Conservation (phyloP, 129 eudicot genomes). For the Glebionis coronaria region DNA sequence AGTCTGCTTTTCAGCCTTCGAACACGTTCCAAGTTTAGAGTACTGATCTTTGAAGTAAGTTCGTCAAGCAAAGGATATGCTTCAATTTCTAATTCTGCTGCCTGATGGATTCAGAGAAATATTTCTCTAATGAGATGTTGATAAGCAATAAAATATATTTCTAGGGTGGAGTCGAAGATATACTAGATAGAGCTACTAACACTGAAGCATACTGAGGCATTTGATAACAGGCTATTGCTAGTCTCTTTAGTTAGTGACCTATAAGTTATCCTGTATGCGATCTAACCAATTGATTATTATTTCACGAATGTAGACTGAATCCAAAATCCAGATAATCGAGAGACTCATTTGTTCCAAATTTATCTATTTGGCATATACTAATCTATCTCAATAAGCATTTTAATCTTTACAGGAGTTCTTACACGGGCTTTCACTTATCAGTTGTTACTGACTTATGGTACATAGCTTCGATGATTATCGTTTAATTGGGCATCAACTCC, state of each 20-base stretch:
- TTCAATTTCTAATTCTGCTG: conserved; percentile 89
- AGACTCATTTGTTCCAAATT: not conserved
- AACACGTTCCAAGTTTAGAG: conserved; percentile 87
- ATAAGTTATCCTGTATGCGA: conserved; percentile 2
- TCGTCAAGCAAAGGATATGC: conserved; percentile 97
- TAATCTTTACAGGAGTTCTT: too few species aligned
- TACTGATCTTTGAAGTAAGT: conserved; percentile 92
- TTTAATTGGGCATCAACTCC: not conserved
- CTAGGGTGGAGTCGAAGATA: not conserved
- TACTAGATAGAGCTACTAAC: not conserved
- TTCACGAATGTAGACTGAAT: not conserved
- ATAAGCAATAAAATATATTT: not conserved
- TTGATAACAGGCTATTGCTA: not conserved
- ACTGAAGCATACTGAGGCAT: not conserved
- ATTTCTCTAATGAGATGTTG: not conserved
- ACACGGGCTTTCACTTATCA: not conserved
- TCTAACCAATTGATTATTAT: conserved; percentile 9
- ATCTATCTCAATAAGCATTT: conserved; percentile 1
- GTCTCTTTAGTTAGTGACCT: conserved; percentile 17
- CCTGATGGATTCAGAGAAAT: conserved; percentile 44
- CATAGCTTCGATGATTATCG: conserved; percentile 6
- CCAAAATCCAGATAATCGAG: not conserved
- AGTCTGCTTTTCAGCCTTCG: conserved; percentile 97
- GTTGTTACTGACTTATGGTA: conserved; percentile 13
- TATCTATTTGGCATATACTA: conserved; percentile 1